A percentile compares a stretch with the other conserved stretches of the same genome.
Evolutionary conservation across 306 rosid genomes (phyloP).

Genomic region (Rosa persica): DNA sequence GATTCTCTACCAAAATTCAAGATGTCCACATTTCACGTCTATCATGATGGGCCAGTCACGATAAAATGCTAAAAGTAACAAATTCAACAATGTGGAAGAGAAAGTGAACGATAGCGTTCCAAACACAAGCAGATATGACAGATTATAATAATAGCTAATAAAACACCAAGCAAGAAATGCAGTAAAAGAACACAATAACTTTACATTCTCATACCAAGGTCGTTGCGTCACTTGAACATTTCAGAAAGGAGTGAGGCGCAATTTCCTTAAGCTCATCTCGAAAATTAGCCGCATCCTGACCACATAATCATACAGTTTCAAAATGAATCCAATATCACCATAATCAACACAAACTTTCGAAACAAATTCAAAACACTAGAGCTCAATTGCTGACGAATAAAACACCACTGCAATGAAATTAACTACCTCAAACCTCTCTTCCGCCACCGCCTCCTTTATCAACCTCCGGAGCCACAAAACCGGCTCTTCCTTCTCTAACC

Average conservation of each 20-base stretch:
- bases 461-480: constrained; percentile 64
- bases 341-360: not conserved
- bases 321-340: not conserved
- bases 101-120: not conserved
- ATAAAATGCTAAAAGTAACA: not conserved
- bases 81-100: not conserved
- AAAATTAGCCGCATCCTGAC: constrained; percentile 85
- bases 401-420: not conserved
- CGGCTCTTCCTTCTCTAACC: constrained; percentile 86
- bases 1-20: not conserved
- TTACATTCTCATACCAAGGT: constrained; percentile 56
- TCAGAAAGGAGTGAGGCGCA: constrained; percentile 74
- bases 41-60: not conserved
- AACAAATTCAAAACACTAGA: not conserved
- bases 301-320: constrained; percentile 9
- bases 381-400: not conserved
- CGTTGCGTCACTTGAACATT: constrained; percentile 89
- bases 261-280: constrained; percentile 82
- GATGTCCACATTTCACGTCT: not conserved
- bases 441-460: constrained; percentile 74
- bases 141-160: not conserved
- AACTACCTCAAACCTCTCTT: constrained; percentile 72
- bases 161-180: constrained; percentile 2
- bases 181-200: not conserved
- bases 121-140: not conserved